A percentile compares a stretch with the other conserved stretches of the same genome.
Evolutionary conservation across 2,329 filamentous ascomycete species (phyloP).

Genomic region (Byssochlamys sp.): DNA sequence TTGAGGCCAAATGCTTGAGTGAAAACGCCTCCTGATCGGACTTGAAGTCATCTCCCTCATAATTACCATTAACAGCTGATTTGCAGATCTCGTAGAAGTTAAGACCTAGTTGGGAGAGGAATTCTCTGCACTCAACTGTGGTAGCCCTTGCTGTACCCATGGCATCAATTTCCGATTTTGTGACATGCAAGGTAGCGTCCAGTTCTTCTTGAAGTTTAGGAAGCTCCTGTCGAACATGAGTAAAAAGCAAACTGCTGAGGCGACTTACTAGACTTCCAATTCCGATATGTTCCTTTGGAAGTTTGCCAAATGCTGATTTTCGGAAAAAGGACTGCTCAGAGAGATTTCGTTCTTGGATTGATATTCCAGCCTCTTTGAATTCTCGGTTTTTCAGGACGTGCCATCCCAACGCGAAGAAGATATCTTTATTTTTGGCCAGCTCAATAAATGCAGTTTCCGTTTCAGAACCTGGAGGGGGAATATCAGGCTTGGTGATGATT

Average conservation of each 20-base stretch:
- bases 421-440: conserved; percentile 24
- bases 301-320: conserved; percentile 4
- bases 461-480: conserved; percentile 16
- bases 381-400: conserved; percentile 20
- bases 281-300: neutral
- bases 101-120: no score
- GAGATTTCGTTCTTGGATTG: conserved; percentile 6
- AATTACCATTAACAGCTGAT: neutral
- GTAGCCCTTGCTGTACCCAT: no score
- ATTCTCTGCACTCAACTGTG: no score
- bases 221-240: no score
- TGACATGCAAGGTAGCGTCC: conserved; percentile 3
- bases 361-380: conserved; percentile 12
- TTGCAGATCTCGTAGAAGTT: no score
- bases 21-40: conserved; percentile 17
- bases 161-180: no score
- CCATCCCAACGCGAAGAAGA: conserved; percentile 25
- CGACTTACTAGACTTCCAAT: no score
- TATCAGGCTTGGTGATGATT: conserved; percentile 38
- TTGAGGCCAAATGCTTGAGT: conserved; percentile 5
- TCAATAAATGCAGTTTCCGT: conserved; percentile 13
- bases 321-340: conserved; percentile 7
- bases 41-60: conserved; percentile 3
- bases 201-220: no score
- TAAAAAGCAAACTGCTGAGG: no score